phyloP scores from a whole-genome alignment of 805 yeast species.

The Clavispora fructus region DNA sequence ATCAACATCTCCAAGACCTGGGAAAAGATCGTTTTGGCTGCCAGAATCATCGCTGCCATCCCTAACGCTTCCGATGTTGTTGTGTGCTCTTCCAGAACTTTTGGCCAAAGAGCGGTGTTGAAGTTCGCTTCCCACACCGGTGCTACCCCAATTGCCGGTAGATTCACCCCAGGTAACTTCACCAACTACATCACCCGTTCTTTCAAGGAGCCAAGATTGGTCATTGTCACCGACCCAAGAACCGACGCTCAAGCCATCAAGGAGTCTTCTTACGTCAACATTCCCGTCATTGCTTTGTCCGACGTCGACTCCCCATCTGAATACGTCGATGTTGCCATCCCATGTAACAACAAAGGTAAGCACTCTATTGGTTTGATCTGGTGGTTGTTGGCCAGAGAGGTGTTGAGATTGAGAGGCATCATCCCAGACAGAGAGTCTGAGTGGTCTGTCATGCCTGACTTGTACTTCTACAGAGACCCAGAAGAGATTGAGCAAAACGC shows the following conservation, averaged over 20 bases:
- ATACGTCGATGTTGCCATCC: constrained; percentile 99
- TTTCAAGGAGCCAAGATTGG: constrained; percentile 99
- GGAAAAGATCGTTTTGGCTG: constrained; percentile 99
- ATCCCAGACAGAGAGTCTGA: constrained; percentile 92
- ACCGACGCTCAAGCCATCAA: constrained; percentile 99
- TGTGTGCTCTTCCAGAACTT: constrained; percentile 98
- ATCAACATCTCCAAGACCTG: constrained; percentile 99
- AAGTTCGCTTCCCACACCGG: constrained; percentile 99
- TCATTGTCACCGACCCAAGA: constrained; percentile 99
- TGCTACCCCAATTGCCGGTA: constrained; percentile 99
- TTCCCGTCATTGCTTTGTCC: constrained; percentile 98
- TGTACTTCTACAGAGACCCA: constrained; percentile 99
- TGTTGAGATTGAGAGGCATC: constrained; percentile 97
- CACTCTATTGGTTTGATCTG: constrained; percentile 99
- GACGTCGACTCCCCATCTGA: constrained; percentile 98
- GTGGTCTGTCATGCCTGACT: constrained; percentile 99
- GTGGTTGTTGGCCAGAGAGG: constrained; percentile 99
- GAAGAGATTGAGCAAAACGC: constrained; percentile 91
- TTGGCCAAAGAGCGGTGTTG: constrained; percentile 99
- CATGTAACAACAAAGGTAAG: constrained; percentile 99
- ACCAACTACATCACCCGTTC: constrained; percentile 99
- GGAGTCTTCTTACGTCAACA: constrained; percentile 99
- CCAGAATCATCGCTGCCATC: constrained; percentile 98
- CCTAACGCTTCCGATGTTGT: constrained; percentile 98
- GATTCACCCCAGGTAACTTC: constrained; percentile 99